phyloP scores from a whole-genome alignment of 345 rosid species.

The Euclidium syriacum region DNA sequence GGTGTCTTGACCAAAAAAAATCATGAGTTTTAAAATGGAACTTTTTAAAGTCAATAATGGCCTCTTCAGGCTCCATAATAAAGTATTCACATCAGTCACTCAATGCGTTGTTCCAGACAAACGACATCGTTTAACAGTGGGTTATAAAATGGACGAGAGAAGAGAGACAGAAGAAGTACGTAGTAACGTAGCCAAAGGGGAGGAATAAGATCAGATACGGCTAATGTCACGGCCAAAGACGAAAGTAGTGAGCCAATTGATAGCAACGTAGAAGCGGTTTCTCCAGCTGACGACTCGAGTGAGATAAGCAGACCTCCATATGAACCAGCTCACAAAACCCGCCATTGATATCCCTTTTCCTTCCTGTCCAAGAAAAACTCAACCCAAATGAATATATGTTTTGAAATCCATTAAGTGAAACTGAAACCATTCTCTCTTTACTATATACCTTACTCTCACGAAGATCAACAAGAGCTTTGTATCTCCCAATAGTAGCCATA shows the following conservation, averaged over 20 bases:
- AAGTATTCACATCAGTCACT: background rate
- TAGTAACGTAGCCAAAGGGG: background rate
- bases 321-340: conserved; percentile 82
- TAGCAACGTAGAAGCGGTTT: conserved; percentile 89
- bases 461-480: conserved; percentile 93
- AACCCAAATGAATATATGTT: background rate
- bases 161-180: background rate
- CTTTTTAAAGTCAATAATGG: background rate
- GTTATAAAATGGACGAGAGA: background rate
- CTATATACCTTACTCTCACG: conserved; percentile 75
- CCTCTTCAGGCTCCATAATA: background rate
- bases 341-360: conserved; percentile 76
- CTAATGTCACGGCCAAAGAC: conserved; percentile 93
- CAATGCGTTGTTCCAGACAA: background rate
- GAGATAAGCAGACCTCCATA: conserved; percentile 98
- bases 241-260: conserved; percentile 90
- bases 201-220: conserved; percentile 35
- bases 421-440: background rate
- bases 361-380: conserved; percentile 45
- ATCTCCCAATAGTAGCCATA: conserved; percentile 94
- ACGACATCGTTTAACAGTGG: background rate
- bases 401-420: background rate
- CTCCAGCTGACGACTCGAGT: conserved; percentile 98
- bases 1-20: too few relatives aligned
- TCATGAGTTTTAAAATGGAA: too few relatives aligned